Base-by-base conservation (phyloP, 1,139 yeast species). In the Scheffersomyces cryptocercus region DNA sequence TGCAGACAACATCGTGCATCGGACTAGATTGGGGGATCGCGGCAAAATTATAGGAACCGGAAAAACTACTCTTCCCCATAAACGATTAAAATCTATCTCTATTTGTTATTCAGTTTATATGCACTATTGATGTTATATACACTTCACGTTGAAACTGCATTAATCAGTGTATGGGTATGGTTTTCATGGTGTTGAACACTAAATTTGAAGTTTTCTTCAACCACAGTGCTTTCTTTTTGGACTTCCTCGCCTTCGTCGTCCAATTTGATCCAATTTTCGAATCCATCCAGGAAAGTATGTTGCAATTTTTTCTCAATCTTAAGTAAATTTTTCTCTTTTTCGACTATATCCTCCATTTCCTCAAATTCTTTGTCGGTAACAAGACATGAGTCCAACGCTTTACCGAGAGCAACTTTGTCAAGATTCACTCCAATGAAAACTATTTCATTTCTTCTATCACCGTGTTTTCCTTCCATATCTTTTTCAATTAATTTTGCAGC, bases 361-460 rank as follows among this genome's bases (percentile, higher is more conserved):
- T 42, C 50, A 43, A 50, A 63, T 44, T 72, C 77, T 12, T 58
- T 60, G 39, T 72, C 75, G 5, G 60, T 68, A 34, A 73, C 49
- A 41, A 73, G 57, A 47, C 77, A 72, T 4, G 55, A 41, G 41
- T 73, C 71, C 37, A 73, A 48, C 1, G 49, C 61, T 16, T 58
- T 48, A 3, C 62, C 50, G 4, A 72, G 46, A 8, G 49, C 55
- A 2, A 35, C 44, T 35, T 59, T 57, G 39, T 71, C 58, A 6
- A 73, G 53, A 6, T 59, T 55, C n/a, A 70, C 55, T 0, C 78
- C 79, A 50, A 74, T 73, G 43, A 73, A 67, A 1, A 74, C 79
- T 32, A 74, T 49, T 47, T 74, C 79, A 46, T 73, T 72, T 34
- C 76, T 58, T 38, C 77, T 60, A 46, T 74, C 78, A 3, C 76